Percentiles rank a stretch among this genome's conserved stretches.
Evolutionary conservation across 148 eudicot genomes (phyloP).

Genomic region (Camellia lanceoleosa): DNA sequence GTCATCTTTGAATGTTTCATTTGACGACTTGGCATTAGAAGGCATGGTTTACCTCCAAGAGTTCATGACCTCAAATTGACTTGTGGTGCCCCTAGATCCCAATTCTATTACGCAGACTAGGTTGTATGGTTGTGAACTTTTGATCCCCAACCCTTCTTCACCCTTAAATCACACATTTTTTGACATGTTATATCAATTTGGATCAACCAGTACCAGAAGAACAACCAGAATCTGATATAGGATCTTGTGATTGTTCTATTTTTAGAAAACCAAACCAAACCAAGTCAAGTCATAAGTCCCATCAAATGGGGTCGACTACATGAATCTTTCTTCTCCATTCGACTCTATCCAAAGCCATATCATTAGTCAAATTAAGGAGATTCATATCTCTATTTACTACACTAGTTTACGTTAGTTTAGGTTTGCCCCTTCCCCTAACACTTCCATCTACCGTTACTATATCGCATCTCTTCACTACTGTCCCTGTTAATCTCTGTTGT

Average conservation of each 20-base stretch:
- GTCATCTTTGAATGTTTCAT: slow-evolving; percentile 6
- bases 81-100: background rate
- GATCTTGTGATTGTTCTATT: background rate
- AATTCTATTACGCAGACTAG: background rate
- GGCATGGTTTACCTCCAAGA: too few relatives aligned
- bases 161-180: background rate
- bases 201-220: background rate
- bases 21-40: background rate
- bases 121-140: background rate
- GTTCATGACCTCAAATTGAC: background rate
- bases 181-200: background rate
- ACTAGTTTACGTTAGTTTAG: too few relatives aligned
- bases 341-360: too few relatives aligned
- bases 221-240: background rate
- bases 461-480: too few relatives aligned
- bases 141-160: slow-evolving; percentile 10
- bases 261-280: background rate
- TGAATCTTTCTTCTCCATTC: too few relatives aligned
- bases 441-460: too few relatives aligned
- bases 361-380: too few relatives aligned
- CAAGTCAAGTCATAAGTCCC: too few relatives aligned
- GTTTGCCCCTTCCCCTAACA: too few relatives aligned
- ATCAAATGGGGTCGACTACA: too few relatives aligned
- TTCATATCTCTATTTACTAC: too few relatives aligned
- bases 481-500: too few relatives aligned